Percentiles rank a stretch among this genome's conserved stretches.
phyloP scores from a whole-genome alignment of 176 grass and related monocot genomes.

The Bromus sterilis region DNA sequence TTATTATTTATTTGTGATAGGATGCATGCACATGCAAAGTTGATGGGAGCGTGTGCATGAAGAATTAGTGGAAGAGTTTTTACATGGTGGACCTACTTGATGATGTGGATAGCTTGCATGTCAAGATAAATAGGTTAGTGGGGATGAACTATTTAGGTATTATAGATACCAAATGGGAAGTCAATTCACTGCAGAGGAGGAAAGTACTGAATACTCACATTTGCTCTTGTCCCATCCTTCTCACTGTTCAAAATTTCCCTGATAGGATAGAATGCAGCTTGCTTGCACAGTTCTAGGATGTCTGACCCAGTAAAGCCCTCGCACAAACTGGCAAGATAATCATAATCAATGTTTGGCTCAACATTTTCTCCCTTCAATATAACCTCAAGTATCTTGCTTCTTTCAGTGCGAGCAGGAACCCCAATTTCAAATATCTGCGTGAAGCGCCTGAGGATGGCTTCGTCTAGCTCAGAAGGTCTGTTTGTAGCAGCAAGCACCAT shows the following conservation, averaged over 20 bases:
- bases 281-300: slow-evolving; percentile 90
- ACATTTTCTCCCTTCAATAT: slow-evolving; percentile 84
- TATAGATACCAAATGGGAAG: neutral
- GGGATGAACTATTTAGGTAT: too few relatives aligned
- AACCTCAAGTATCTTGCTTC: slow-evolving; percentile 89
- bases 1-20: too few relatives aligned
- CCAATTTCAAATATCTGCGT: slow-evolving; percentile 96
- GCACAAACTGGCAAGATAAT: slow-evolving; percentile 69
- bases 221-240: slow-evolving; percentile 49
- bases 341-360: slow-evolving; percentile 60
- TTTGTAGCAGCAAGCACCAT: slow-evolving; percentile 99
- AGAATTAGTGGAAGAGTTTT: too few relatives aligned
- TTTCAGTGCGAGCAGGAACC: slow-evolving; percentile 67
- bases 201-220: slow-evolving; percentile 41
- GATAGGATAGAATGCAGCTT: slow-evolving; percentile 85
- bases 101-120: too few relatives aligned
- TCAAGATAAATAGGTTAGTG: too few relatives aligned
- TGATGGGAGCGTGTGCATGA: too few relatives aligned
- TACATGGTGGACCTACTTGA: too few relatives aligned
- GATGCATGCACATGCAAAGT: too few relatives aligned
- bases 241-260: slow-evolving; percentile 81
- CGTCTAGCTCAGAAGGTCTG: slow-evolving; percentile 86
- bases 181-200: neutral
- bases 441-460: slow-evolving; percentile 90
- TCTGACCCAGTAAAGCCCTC: slow-evolving; percentile 95